Base-by-base conservation (phyloP, 2,329 filamentous ascomycete genomes). In the Penicillium palitans region DNA sequence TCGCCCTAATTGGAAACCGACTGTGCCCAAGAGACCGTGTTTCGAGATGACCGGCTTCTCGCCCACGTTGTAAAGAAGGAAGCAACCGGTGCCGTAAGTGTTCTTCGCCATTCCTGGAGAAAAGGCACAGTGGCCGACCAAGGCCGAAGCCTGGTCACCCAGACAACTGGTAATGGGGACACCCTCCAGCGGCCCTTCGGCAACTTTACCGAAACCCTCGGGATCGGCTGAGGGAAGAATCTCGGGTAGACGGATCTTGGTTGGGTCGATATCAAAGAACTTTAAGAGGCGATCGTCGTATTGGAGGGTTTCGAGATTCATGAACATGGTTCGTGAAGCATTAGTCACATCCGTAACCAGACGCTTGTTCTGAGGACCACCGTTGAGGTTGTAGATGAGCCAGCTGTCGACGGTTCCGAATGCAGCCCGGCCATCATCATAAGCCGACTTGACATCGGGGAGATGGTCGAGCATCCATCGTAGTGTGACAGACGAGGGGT, bases 241-340 rank as follows among this genome's bases (percentile, higher is more conserved):
- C 69, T 87, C 86, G n/a, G 92, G 92, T 13, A 96, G 80, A 51
- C 84, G 81, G 42, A 96, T 79, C 74, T 93, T 93, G 40, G 79
- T 81, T 55, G 79, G 77, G 72, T 93, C 87, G 61, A 96, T 83
- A 46, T 84, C 85, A 76, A 96, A 96, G 78, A 96, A 96, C 25
- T 85, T 78, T 27, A 96, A 79, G 27, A 96, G 82, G 41, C 82
- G 81, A 57, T 91, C 86, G 72, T 93, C 90, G 75, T 96, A 96
- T 68, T 92, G 75, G 59, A 91, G 81, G 12, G 87, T 93, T 67
- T 87, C 83, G 54, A 96, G 81, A 76, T 96, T 91, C 88, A 96
- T 93, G 76, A 96, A 95, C 91, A 96, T 96, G 60, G 92, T 96
- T 70, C 92, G 83, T 53, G 90, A 93, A 21, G 92, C 92, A 73